Evolutionary conservation across 1,284 basidiomycete genomes (phyloP).

Genomic region (Moesziomyces sp.): DNA sequence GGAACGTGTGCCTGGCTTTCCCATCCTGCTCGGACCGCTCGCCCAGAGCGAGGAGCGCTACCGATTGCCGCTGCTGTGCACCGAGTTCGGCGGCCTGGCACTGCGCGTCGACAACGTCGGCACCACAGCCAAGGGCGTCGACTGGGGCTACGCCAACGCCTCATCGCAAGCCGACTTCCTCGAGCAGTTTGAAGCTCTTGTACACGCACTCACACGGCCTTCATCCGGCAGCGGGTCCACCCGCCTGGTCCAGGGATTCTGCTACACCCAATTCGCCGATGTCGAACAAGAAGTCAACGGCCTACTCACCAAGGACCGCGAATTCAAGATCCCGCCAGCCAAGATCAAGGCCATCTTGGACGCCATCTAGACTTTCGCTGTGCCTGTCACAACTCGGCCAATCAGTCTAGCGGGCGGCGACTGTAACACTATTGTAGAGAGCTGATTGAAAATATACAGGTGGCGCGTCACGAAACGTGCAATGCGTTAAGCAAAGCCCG

Average conservation of each 20-base stretch:
- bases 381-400: no score
- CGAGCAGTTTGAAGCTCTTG: constrained; percentile 20
- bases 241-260: constrained; percentile 48
- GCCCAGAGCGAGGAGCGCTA: constrained; percentile 11
- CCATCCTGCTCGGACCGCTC: constrained; percentile 17
- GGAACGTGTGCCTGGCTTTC: constrained; percentile 25
- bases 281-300: constrained; percentile 51
- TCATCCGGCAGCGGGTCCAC: not conserved
- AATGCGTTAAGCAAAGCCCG: not conserved
- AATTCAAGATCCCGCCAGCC: constrained; percentile 34
- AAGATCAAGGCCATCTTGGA: constrained; percentile 48
- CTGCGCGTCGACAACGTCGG: constrained; percentile 16
- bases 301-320: constrained; percentile 33
- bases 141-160: constrained; percentile 48
- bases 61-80: constrained; percentile 38
- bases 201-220: constrained; percentile 16
- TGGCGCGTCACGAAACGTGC: not conserved
- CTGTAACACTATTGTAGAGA: not conserved
- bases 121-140: constrained; percentile 15
- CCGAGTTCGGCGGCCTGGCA: constrained; percentile 49
- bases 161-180: constrained; percentile 24
- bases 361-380: constrained; percentile 2
- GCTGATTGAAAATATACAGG: not conserved
- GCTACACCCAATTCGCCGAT: constrained; percentile 51
- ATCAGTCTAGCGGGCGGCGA: no score